phyloP scores from a whole-genome alignment of 495 filamentous ascomycete species.

The Poronia punctata region DNA sequence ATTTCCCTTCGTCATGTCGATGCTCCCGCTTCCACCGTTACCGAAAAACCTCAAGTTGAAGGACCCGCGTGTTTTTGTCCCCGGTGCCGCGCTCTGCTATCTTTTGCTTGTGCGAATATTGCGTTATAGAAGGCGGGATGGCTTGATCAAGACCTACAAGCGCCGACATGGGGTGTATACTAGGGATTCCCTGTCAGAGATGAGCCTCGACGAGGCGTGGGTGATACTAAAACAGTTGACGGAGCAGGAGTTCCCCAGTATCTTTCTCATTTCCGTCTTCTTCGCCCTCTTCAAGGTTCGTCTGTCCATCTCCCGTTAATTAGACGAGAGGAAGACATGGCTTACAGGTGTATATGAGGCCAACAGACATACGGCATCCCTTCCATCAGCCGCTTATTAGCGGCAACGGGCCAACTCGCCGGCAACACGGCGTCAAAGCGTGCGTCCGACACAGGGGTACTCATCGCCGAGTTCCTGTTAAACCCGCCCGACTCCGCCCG shows the following conservation, averaged over 20 bases:
- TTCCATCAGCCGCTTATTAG: slow-evolving; percentile 48
- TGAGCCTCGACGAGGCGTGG: slow-evolving; percentile 52
- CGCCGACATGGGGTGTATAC: slow-evolving; percentile 40
- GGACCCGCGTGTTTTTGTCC: background rate
- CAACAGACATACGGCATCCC: slow-evolving; percentile 58
- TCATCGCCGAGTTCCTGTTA: slow-evolving; percentile 49
- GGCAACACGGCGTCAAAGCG: slow-evolving; percentile 47
- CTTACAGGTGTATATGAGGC: slow-evolving; percentile 3
- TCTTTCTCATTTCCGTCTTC: slow-evolving; percentile 45
- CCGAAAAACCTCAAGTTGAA: background rate
- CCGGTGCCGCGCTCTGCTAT: slow-evolving; percentile 14
- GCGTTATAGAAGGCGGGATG: slow-evolving; percentile 35
- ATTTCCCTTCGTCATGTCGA: too few relatives aligned
- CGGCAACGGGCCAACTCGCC: slow-evolving; percentile 49
- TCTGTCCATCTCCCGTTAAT: background rate
- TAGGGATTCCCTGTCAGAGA: slow-evolving; percentile 39
- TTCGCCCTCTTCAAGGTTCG: slow-evolving; percentile 54
- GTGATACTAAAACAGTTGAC: slow-evolving; percentile 38
- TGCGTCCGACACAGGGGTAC: slow-evolving; percentile 50
- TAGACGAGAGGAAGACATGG: background rate
- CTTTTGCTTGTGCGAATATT: slow-evolving; percentile 25
- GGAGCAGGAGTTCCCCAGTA: slow-evolving; percentile 49
- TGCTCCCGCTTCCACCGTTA: background rate
- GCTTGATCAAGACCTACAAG: slow-evolving; percentile 20
- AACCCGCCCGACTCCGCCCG: slow-evolving; percentile 26